Conservation (phyloP, 2,329 filamentous ascomycete species). For the Apiospora phragmitis region DNA sequence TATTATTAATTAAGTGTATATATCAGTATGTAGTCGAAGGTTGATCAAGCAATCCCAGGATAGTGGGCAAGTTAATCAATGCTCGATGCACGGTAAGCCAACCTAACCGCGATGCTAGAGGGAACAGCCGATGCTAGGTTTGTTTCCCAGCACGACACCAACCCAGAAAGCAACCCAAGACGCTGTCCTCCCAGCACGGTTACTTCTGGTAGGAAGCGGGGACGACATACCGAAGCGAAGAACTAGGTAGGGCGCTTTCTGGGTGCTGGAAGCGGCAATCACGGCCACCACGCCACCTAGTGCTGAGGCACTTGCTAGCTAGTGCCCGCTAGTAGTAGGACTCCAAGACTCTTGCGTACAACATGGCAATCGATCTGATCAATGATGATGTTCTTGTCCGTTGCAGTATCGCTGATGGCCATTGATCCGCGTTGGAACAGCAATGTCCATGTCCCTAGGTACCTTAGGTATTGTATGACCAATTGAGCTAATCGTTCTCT, state of each 20-base stretch:
- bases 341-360: too few species aligned
- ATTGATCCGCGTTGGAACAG: neutral
- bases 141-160: neutral
- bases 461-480: neutral
- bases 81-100: neutral
- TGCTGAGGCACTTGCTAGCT: neutral
- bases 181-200: neutral
- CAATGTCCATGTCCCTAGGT: neutral
- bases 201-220: neutral
- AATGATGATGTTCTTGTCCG: neutral
- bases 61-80: neutral
- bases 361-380: neutral
- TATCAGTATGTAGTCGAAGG: neutral
- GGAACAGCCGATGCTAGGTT: constrained; percentile 1
- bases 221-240: neutral
- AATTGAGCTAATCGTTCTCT: neutral
- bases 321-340: neutral
- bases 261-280: neutral
- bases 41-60: neutral
- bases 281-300: neutral
- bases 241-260: neutral
- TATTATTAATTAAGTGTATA: neutral
- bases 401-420: neutral
- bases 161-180: neutral
- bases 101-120: constrained; percentile 2